Conservation (phyloP, 1,284 basidiomycete genomes). For the Thecaphora frezii region DNA sequence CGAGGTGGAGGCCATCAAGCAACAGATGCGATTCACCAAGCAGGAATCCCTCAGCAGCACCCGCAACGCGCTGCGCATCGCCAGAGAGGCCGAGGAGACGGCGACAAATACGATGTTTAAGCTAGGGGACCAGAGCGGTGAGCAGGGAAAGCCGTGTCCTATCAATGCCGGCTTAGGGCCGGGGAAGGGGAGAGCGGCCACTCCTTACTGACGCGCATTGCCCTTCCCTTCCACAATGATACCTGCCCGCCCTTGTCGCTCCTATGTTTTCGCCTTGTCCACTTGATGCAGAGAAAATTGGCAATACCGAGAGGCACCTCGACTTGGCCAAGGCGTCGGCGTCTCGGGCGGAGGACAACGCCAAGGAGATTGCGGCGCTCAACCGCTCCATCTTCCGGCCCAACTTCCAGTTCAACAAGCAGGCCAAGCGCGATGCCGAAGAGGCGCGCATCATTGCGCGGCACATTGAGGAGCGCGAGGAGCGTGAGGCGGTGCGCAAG, state of each 20-base stretch:
- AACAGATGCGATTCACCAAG: conserved; percentile 85
- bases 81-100: conserved; percentile 92
- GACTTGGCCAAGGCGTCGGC: conserved; percentile 91
- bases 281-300: conserved; percentile 64
- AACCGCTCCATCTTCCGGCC: conserved; percentile 89
- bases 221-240: too few relatives aligned
- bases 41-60: conserved; percentile 89
- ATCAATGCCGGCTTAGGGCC: too few relatives aligned
- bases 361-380: conserved; percentile 88
- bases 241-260: too few relatives aligned
- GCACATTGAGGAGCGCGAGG: conserved; percentile 83
- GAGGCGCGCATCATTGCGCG: conserved; percentile 84
- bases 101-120: conserved; percentile 81
- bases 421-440: conserved; percentile 83
- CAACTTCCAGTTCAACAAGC: conserved; percentile 61
- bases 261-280: neutral
- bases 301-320: conserved; percentile 92
- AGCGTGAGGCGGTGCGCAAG: conserved; percentile 64
- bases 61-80: conserved; percentile 87
- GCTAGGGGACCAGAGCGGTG: conserved; percentile 94
- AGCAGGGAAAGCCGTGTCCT: too few relatives aligned
- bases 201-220: too few relatives aligned
- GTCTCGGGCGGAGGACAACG: conserved; percentile 84
- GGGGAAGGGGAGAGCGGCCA: too few relatives aligned
- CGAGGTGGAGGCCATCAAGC: conserved; percentile 93